phyloP scores from a whole-genome alignment of 2,329 filamentous ascomycete species.

The Neofusicoccum kwambonambiense region DNA sequence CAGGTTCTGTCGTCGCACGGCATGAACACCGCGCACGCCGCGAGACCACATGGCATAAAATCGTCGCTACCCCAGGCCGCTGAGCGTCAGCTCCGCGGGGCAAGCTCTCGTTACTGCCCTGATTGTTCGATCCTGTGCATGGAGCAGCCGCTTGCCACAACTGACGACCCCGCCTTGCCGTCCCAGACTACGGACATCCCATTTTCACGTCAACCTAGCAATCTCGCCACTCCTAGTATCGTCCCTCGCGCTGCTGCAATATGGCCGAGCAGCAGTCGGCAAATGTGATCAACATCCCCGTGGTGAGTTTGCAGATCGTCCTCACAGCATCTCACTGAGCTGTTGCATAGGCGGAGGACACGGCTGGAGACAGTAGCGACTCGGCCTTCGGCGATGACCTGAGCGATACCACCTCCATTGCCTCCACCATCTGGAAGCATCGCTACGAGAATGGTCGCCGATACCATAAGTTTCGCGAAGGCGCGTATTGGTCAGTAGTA shows the following conservation, averaged over 20 bases:
- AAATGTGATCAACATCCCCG: not conserved
- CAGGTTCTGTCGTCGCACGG: not conserved
- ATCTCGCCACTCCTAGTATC: too few relatives aligned
- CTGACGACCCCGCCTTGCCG: too few relatives aligned
- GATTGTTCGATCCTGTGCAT: too few relatives aligned
- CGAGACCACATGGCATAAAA: not conserved
- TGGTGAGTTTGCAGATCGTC: not conserved
- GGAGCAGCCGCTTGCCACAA: too few relatives aligned
- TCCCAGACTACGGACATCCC: too few relatives aligned
- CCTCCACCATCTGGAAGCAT: constrained; percentile 30
- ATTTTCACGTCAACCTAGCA: too few relatives aligned
- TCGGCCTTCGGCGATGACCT: constrained; percentile 28
- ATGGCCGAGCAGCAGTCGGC: not conserved
- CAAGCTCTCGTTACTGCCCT: not conserved
- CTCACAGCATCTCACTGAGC: not conserved
- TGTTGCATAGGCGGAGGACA: not conserved
- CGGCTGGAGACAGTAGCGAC: constrained; percentile 24
- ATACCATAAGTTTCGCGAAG: constrained; percentile 8
- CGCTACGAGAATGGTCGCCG: constrained; percentile 25
- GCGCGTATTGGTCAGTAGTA: not conserved
- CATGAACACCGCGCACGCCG: not conserved
- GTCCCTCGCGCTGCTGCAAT: not conserved
- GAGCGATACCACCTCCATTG: constrained; percentile 31
- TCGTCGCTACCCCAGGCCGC: not conserved
- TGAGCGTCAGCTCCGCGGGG: not conserved